Evolutionary conservation across 257 asterid species (phyloP), one percentile per base, ranked within the genome.

Genomic region (Buddleja alternifolia): DNA sequence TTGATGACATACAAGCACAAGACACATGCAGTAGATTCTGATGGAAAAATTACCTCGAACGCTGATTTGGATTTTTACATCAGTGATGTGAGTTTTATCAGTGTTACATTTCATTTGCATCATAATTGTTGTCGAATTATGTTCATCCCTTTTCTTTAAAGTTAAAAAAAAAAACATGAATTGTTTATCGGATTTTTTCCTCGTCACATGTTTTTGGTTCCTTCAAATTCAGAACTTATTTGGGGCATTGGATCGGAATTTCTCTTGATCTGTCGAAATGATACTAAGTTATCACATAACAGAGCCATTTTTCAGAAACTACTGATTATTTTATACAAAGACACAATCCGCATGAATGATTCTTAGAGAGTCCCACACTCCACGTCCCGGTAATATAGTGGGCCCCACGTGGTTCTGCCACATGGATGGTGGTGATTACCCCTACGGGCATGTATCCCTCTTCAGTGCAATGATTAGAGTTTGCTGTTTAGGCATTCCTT

Each of bases 1-100:
- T 82, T 94, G 91, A 77, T 87, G 97, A 81, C 99, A 36, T 91
- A 84, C 88, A 91, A 91, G 78, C 99, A 94, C 87, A 94, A 91
- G 83, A 91, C 95, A 10, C 97, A 91, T 78, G 73, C 95, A 11
- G 95, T 89, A 24, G 92, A 83, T 79, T 67, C 85, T 10, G 85
- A 83, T 64, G 95, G 99, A 40, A 91, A 89, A 68, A 78, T 87
- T 25, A 70, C 78, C 32, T 89, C 97, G 11, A 94, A 94, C 69
- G 92, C 96, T 0, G 97, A 94, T 72, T 24, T 89, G 12, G 89
- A 94, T 73, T 94, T 94, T 82, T 91, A 85, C 75, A 77, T 94
- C 14, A 91, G 85, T 47, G 95, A 94, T 71, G 99, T 94, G 78
- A 84, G 98, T 67, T 63, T 59, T 51, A 42, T 64, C 29, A 32